Conservation (phyloP, 257 asterid species). For the Fraxinus excelsior region DNA sequence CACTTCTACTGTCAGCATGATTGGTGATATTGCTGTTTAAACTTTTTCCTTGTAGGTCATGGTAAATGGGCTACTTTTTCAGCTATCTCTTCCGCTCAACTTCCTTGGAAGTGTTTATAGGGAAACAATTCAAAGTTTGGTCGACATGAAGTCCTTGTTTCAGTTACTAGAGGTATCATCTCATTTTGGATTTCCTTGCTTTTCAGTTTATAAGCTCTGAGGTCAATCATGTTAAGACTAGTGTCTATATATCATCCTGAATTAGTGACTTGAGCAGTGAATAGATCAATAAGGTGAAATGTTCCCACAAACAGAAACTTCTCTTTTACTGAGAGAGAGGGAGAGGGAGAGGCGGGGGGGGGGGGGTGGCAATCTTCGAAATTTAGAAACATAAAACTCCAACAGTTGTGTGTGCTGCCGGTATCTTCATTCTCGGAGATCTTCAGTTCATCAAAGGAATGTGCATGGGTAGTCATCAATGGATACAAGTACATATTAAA, state of each 20-base stretch:
- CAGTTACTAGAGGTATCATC: slow-evolving; percentile 88
- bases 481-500: neutral
- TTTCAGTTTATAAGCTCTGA: slow-evolving; percentile 11
- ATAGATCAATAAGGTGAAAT: neutral
- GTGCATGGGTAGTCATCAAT: neutral
- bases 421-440: neutral
- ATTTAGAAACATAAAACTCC: neutral
- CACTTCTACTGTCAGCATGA: slow-evolving; percentile 13
- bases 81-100: slow-evolving; percentile 95
- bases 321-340: neutral
- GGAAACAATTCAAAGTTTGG: slow-evolving; percentile 88
- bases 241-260: neutral
- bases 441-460: neutral
- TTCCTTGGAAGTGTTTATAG: slow-evolving; percentile 95
- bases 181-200: slow-evolving; percentile 17
- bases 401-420: neutral
- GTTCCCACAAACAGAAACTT: neutral
- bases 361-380: neutral
- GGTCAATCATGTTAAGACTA: neutral
- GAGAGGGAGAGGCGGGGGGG: neutral
- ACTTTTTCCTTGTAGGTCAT: slow-evolving; percentile 59
- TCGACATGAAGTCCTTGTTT: slow-evolving; percentile 97
- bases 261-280: neutral
- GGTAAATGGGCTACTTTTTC: slow-evolving; percentile 98
- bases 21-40: slow-evolving; percentile 20